A percentile compares a stretch with the other conserved stretches of the same genome.
phyloP scores from a whole-genome alignment of 495 filamentous ascomycete genomes.

The Penicillium argentinense region DNA sequence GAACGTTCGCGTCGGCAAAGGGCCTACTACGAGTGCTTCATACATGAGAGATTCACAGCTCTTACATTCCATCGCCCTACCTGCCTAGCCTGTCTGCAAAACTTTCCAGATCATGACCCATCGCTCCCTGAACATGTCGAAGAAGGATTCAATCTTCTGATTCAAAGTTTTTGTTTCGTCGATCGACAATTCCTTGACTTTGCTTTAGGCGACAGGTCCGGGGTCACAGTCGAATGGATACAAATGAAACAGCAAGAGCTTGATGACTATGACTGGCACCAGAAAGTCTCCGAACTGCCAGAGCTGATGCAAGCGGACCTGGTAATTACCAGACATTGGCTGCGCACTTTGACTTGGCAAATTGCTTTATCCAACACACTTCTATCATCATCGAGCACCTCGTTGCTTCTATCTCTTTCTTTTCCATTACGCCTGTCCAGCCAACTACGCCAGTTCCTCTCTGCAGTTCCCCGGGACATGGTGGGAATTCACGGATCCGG shows the following conservation, averaged over 20 bases:
- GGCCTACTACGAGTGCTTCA: slow-evolving; percentile 34
- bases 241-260: slow-evolving; percentile 28
- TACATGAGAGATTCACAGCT: slow-evolving; percentile 33
- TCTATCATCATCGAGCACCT: slow-evolving; percentile 36
- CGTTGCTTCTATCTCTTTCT: slow-evolving; percentile 46
- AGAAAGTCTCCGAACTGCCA: slow-evolving; percentile 30
- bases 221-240: slow-evolving; percentile 27
- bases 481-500: slow-evolving; percentile 57
- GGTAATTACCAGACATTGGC: slow-evolving; percentile 55
- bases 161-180: slow-evolving; percentile 25
- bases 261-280: slow-evolving; percentile 27
- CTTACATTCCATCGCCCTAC: slow-evolving; percentile 24
- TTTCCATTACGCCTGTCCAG: slow-evolving; percentile 53
- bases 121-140: slow-evolving; percentile 14
- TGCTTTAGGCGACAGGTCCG: slow-evolving; percentile 27
- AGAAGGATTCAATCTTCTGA: slow-evolving; percentile 22
- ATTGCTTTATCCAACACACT: slow-evolving; percentile 51
- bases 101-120: slow-evolving; percentile 27
- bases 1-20: slow-evolving; percentile 29
- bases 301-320: slow-evolving; percentile 53
- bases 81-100: slow-evolving; percentile 14
- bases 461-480: slow-evolving; percentile 40
- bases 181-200: slow-evolving; percentile 24
- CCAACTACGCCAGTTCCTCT: slow-evolving; percentile 47
- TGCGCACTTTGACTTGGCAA: slow-evolving; percentile 53